phyloP scores from a whole-genome alignment of 2,329 filamentous ascomycete species.

The Meredithiella fracta region DNA sequence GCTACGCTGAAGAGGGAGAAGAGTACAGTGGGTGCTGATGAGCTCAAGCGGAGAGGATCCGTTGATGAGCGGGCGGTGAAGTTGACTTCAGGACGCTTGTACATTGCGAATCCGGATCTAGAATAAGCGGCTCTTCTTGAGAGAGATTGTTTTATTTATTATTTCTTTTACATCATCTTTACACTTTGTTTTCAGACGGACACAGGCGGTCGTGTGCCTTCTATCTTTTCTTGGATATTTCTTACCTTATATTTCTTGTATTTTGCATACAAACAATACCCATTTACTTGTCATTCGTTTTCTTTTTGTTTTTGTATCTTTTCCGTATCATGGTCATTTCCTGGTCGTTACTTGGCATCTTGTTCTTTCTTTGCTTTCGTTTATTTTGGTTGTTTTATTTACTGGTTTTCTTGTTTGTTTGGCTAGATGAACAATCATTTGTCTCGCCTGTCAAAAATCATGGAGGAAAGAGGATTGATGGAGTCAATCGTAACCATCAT shows the following conservation, averaged over 20 bases:
- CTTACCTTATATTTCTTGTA: constrained; percentile 1
- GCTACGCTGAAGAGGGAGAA: constrained; percentile 45
- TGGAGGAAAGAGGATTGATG: background rate
- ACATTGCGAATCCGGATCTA: constrained; percentile 72
- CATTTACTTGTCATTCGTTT: constrained; percentile 8
- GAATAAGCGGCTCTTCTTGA: background rate
- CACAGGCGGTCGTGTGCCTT: background rate
- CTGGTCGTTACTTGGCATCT: background rate
- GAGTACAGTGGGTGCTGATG: constrained; percentile 51
- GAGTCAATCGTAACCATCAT: background rate
- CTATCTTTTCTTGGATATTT: constrained; percentile 2
- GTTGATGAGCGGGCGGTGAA: constrained; percentile 71
- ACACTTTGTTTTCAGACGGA: constrained; percentile 1
- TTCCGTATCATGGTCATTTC: background rate
- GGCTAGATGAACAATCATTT: background rate
- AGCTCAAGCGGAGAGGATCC: constrained; percentile 59
- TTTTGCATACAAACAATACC: constrained; percentile 14
- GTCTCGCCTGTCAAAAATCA: background rate
- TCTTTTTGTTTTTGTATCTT: constrained; percentile 1
- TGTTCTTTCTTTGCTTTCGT: background rate
- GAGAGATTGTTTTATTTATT: background rate
- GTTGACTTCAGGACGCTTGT: constrained; percentile 55
- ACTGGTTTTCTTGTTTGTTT: background rate
- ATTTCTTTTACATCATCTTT: background rate
- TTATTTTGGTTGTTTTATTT: background rate